Evolutionary conservation across 2,329 filamentous ascomycete genomes (phyloP), one percentile per base, ranked within the genome.

Genomic region (Cercospora sp.): DNA sequence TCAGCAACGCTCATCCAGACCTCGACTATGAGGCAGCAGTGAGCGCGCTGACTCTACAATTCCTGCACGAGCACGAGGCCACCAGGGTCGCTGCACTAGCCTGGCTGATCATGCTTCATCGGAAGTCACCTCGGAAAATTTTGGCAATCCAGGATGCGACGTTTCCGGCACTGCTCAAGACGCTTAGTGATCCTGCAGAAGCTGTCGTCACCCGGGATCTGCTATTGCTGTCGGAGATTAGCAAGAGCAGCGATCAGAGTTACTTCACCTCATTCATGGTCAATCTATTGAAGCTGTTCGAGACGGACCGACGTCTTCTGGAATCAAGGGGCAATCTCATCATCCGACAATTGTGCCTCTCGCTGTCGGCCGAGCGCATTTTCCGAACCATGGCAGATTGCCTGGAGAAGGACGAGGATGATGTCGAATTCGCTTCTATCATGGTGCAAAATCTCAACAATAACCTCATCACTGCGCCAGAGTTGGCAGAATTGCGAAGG

Each of bases 371-470:
- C 0, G 95, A 99, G 79, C 88, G 94, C 57, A 99, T 99, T 67
- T 99, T 98, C 77, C 89, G 95, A 33, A 98, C 93, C 2, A 85
- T 99, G 71, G 96, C 95, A 28, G 95, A 99, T 75, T 97, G 95
- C 73, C 91, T 99, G 9, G 95, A 98, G 79, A 96, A 94, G 77
- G 95, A 99, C 79, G 95, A 98, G 72, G 83, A 86, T 81, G 95
- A 99, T 77, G 89, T 99, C 51, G 96, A 99, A 78, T 99, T 99
- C 80, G 94, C 95, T 16, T 97, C 94, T 77, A 98, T 99, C 75
- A 99, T 99, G 95, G 93, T 99, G 31, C 95, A 99, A 79, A 98
- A 98, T 75, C 85, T 99, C 63, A 99, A 99, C 82, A 99, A 99
- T 80, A 99, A 99, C 75, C 89, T 99, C 64, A 97, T 99, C 72